phyloP scores from a whole-genome alignment of 306 rosid genomes.

The Prunus mongolica region DNA sequence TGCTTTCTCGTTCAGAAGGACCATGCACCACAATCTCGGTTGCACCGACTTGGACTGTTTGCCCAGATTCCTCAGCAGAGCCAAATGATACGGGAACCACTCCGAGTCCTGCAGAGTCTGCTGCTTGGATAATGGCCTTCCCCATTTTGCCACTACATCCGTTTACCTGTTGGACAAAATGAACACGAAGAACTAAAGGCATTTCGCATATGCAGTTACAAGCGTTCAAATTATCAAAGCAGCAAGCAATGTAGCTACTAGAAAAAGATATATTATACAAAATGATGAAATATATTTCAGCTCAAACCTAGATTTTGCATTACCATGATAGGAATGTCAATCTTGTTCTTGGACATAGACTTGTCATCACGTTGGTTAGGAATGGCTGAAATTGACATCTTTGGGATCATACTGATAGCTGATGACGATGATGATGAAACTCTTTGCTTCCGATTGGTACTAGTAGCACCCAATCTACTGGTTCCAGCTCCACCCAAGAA shows the following conservation, averaged over 20 bases:
- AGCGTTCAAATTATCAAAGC: background rate
- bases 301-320: too few relatives aligned
- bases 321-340: slow-evolving; percentile 11
- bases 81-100: slow-evolving; percentile 88
- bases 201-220: background rate
- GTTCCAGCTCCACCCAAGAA: background rate
- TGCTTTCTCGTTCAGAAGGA: slow-evolving; percentile 63
- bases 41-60: slow-evolving; percentile 52
- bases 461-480: background rate
- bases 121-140: slow-evolving; percentile 70
- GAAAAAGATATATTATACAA: background rate
- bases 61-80: slow-evolving; percentile 58
- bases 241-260: background rate
- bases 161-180: slow-evolving; percentile 51
- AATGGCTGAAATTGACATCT: slow-evolving; percentile 1
- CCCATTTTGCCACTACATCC: slow-evolving; percentile 95
- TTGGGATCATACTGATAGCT: background rate
- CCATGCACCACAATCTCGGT: slow-evolving; percentile 72
- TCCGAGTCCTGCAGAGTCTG: slow-evolving; percentile 75
- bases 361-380: background rate
- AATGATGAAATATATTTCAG: too few relatives aligned
- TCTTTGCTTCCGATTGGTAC: background rate
- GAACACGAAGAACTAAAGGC: slow-evolving; percentile 3
- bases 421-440: background rate
- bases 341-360: background rate